Evolutionary conservation across 805 yeast species (phyloP), one percentile per base, ranked within the genome.

Genomic region (Suhomyces sp.): DNA sequence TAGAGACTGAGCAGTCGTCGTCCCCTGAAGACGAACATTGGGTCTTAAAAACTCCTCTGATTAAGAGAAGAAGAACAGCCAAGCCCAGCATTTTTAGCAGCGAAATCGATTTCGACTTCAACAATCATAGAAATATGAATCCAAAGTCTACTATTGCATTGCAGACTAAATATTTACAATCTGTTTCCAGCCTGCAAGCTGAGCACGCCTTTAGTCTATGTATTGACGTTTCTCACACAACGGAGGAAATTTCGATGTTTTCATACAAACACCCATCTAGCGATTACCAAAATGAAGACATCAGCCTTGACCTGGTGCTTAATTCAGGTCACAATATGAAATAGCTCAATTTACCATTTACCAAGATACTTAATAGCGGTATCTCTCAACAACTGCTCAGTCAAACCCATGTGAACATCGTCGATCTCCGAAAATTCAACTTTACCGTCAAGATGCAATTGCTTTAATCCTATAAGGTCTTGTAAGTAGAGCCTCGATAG

Each of bases 321-420:
- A 19, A 5, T 4, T 37, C 41, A 6, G 41, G 41, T 7, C n/a
- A 37, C 22, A 15, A 3, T 17, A 37, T 37, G 21, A 37, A 37
- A 17, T 37, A 37, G 41, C 22, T 37, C 19, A 9, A 15, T 8
- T n/a, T 22, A 41, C 29, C 44, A 21, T 21, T 50, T 41, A 15
- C 77, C 82, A 20, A 84, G 62, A 60, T 80, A 84, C 49, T 64
- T 63, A 13, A 55, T 53, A 3, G 80, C 79, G 3, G 85, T 65
- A 2, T 68, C 63, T 13, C 60, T 59, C 47, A 87, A 65, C 52
- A 81, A 78, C 1, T 70, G 73, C 5, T 83, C 83, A 5, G 80
- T 67, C n/a, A 88, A 77, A 24, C 69, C 68, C 90, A 89, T 86
- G 63, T 88, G 96, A 3, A 63, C 71, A 19, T 79, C 89, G 49